Evolutionary conservation across 2,329 filamentous ascomycete genomes (phyloP), one percentile per base, ranked within the genome.

Genomic region (Scytalidium lignicola): DNA sequence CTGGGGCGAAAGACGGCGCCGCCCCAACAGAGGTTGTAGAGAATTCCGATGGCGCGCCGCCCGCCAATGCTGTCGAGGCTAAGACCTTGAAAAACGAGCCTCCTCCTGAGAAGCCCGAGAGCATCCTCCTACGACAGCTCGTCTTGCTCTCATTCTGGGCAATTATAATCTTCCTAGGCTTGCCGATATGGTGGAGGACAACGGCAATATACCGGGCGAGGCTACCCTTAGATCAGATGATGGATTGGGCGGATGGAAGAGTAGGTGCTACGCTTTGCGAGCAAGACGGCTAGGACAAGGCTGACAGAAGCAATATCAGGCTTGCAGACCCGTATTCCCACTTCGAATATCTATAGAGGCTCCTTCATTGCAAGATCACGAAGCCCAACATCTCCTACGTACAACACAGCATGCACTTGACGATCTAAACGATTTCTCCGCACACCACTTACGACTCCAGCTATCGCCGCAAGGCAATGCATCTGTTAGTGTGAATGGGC

Each of bases 171-270:
- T 78, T 86, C 23, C 71, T 99, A 5, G 93, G 93, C 2, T 67
- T 99, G 56, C 93, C 93, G 50, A 85, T 95, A 79, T 99, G 93
- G 93, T 95, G 90, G 83, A 84, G 83, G 67, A 97, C 93, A 0
- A 99, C 93, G 3, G 86, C 88, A 0, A 95, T 97, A 48, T 91
- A 95, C 67, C 82, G 93, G 48, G 91, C 92, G 12, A 78, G 83
- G 41, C 72, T 99, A 58, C 93, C 93, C 4, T 68, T 96, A 57
- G 79, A 86, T 63, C 79, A 84, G 48, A 99, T 99, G 93, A 80
- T 87, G 58, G 80, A 86, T 53, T 97, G 93, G 92, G 88, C 90
- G 9, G 88, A 95, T 62, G 90, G 90, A 56, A 89, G 87, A 78
- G 91, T 95, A 67, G 53, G 71, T 55, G 21, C 21, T 12, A 3